phyloP scores from a whole-genome alignment of 805 yeast genomes.

The Zygosaccharomyces rouxii region DNA sequence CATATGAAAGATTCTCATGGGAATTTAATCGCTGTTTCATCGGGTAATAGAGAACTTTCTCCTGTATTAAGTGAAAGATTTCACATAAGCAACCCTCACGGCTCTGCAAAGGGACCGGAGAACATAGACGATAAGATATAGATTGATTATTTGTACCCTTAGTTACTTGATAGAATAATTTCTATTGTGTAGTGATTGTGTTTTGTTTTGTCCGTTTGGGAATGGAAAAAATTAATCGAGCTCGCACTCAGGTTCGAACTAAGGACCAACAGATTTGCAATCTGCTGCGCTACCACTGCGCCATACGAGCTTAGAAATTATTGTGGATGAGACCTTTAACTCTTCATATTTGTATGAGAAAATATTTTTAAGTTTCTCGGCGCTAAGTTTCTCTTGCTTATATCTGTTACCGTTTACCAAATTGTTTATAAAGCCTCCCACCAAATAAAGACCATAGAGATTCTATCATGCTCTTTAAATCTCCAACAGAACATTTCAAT shows the following conservation, averaged over 20 bases:
- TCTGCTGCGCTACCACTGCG: slow-evolving; percentile 99
- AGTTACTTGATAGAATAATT: slow-evolving; percentile 32
- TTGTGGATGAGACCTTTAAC: no score
- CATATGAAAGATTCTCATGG: slow-evolving; percentile 28
- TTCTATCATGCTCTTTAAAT: no score
- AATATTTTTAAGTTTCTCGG: background rate
- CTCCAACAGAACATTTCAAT: background rate
- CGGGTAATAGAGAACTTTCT: slow-evolving; percentile 27
- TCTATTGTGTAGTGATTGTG: background rate
- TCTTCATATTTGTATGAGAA: background rate
- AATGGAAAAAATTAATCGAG: slow-evolving; percentile 45
- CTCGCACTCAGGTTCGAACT: slow-evolving; percentile 94
- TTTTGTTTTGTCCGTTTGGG: no score
- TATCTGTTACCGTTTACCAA: no score
- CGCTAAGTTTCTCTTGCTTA: background rate
- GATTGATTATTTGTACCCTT: slow-evolving; percentile 15
- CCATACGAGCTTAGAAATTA: slow-evolving; percentile 55
- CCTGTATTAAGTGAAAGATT: slow-evolving; percentile 24
- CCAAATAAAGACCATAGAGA: no score
- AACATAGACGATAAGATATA: slow-evolving; percentile 20
- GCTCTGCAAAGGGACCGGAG: background rate
- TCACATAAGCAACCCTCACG: slow-evolving; percentile 15
- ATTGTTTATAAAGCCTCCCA: no score
- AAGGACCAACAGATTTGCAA: slow-evolving; percentile 98
- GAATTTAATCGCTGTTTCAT: slow-evolving; percentile 25